phyloP scores from a whole-genome alignment of 2,329 filamentous ascomycete genomes.

The Cercospora beticola region DNA sequence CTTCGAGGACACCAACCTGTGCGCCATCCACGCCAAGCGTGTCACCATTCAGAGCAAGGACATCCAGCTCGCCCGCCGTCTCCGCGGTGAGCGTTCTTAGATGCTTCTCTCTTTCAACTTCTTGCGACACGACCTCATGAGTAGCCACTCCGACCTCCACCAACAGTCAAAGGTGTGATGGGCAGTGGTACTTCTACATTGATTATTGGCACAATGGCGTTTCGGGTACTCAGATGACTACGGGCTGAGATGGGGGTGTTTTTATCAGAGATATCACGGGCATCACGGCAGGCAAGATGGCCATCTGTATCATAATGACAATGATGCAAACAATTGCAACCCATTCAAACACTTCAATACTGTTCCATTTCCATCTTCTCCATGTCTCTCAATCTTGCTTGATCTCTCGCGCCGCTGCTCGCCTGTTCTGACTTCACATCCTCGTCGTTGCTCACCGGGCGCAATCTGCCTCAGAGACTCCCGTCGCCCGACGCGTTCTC shows the following conservation, averaged over 20 bases:
- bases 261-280: constrained; percentile 37
- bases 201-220: constrained; percentile 23
- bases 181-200: constrained; percentile 31
- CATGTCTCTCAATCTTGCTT: background rate
- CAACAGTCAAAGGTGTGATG: constrained; percentile 33
- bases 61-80: constrained; percentile 77
- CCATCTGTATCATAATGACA: constrained; percentile 43
- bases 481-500: background rate
- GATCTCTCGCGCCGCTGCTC: background rate
- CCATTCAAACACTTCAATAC: constrained; percentile 24
- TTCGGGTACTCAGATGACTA: constrained; percentile 27
- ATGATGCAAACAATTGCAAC: constrained; percentile 36
- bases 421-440: background rate
- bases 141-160: constrained; percentile 34
- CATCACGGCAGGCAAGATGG: constrained; percentile 16
- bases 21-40: constrained; percentile 93
- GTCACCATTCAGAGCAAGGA: constrained; percentile 93
- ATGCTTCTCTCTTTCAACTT: constrained; percentile 29
- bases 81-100: constrained; percentile 57
- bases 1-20: constrained; percentile 96
- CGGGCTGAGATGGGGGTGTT: constrained; percentile 31
- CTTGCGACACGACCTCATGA: constrained; percentile 26
- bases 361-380: background rate
- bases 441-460: constrained; percentile 5
- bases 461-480: constrained; percentile 11